Evolutionary conservation across 345 rosid genomes (phyloP).

Genomic region (Brassica carinata): DNA sequence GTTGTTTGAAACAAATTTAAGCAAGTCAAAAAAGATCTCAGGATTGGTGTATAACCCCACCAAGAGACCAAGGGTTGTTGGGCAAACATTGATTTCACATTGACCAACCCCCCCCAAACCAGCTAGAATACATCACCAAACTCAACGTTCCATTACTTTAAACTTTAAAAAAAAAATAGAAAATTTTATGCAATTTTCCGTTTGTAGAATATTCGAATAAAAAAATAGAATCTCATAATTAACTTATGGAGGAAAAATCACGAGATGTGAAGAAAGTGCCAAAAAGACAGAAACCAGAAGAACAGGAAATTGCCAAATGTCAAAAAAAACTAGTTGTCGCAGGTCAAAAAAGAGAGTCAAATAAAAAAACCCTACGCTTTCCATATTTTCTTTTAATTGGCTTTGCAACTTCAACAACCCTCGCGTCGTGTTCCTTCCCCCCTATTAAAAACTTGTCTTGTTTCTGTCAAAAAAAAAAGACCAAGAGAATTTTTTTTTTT

Average conservation of each 20-base stretch:
- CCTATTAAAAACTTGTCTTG: not conserved
- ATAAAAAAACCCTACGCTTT: conserved; percentile 8
- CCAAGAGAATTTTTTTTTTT: not conserved
- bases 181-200: not conserved
- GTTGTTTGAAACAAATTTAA: not conserved
- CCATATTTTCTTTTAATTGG: not conserved
- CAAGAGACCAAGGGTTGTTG: conserved; percentile 8
- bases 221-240: not conserved
- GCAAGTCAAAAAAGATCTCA: not conserved
- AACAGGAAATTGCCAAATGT: conserved; percentile 31
- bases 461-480: not conserved
- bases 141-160: not conserved
- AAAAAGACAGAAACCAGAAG: not conserved
- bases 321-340: conserved; percentile 13
- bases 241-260: not conserved
- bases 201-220: not conserved
- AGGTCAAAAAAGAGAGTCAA: conserved; percentile 24
- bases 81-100: conserved; percentile 11
- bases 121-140: conserved; percentile 11
- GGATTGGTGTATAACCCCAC: conserved; percentile 7
- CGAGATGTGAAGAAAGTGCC: not conserved
- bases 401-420: conserved; percentile 28
- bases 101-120: conserved; percentile 11
- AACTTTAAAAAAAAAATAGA: no score
- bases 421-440: not conserved